Evolutionary conservation across 2,329 filamentous ascomycete species (phyloP), one percentile per base, ranked within the genome.

Genomic region (Stromatinia cepivora): DNA sequence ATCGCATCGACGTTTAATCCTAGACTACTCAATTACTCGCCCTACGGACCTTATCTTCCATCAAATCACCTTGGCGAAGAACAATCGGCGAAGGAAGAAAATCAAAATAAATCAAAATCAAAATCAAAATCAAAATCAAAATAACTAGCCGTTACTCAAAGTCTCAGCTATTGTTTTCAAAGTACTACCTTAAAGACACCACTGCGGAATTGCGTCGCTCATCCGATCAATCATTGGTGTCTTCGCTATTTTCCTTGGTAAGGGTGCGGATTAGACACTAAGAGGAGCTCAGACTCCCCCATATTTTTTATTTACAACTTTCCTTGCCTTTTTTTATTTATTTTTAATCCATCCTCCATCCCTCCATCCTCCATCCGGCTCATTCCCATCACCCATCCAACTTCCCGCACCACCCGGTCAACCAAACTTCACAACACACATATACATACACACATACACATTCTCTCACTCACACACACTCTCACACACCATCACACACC

Each of bases 1-100:
- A 66, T 61, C 54, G 34, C 65, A 67, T 67, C 65, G 54, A 61
- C 53, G n/a, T 50, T 57, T 39, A 59, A 66, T 56, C 63, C 63
- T 36, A 46, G 36, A 45, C 42, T 28, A 15, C 28, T 28, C 22
- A 34, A 22, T 28, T 25, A 28, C n/a, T 31, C 50, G 52, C 66
- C 66, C 11, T 62, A 39, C n/a, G 61, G 61, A 64, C n/a, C 46
- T 59, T 9, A 48, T 48, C 64, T 39, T 10, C 31, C 15, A 36
- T 57, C 64, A 28, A 59, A 10, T 39, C 53, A 58, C 54, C n/a
- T 25, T 65, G 50, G 48, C 56, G 15, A 48, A 36, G 58, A 34
- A 48, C 28, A 36, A 48, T 48, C 31, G 25, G 13, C 45, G 31
- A 50, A 9, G 25, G 58, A 61, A 36, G 13, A 48, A 25, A 34